Base-by-base conservation (phyloP, 2,329 filamentous ascomycete species). In the Aureobasidium zeae region DNA sequence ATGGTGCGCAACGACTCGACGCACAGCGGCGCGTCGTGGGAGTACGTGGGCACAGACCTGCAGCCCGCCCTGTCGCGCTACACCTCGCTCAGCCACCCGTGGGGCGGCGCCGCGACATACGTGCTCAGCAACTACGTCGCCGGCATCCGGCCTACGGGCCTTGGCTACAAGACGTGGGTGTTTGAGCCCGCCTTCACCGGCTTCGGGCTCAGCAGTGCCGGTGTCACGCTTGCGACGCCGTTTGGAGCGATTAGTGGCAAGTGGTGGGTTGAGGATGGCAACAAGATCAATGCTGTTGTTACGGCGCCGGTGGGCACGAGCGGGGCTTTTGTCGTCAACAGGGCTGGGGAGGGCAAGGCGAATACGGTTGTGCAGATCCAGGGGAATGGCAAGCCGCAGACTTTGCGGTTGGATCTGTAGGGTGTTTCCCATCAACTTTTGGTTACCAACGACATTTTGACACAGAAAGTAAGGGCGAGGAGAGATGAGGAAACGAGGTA, bases 61-160 rank as follows among this genome's bases (percentile, higher is more conserved):
- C 53, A 54, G 1, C 67, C 68, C 0, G 67, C 66, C 0, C 54
- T 71, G 1, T 58, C 58, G 9, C 47, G 65, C 0, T 71, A 61
- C 50, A 72, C 68, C 1, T 65, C 61, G 30, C 51, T 68, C 1
- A 54, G 57, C 1, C 67, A 70, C 47, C 65, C 66, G 0, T 71
- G 67, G 68, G 63, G 66, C 22, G 65, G 60, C 1, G 67, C 65
- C 5, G 62, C 67, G 2, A 69, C 67, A 6, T 71, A 69, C 33
- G 51, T 70, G 2, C 43, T 71, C 11, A 68, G 56, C 2, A 58
- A 64, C 26, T 63, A 57, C 49, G 53, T 58, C 5, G 48, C 56
- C 3, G 61, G 60, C 0, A 36, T 63, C 2, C 45, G 49, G 9
- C 44, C 55, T 26, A 46, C 49, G 9, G 32, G 29, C 29, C 55